Evolutionary conservation across 805 yeast genomes (phyloP).

Genomic region (Yueomyces sp.): DNA sequence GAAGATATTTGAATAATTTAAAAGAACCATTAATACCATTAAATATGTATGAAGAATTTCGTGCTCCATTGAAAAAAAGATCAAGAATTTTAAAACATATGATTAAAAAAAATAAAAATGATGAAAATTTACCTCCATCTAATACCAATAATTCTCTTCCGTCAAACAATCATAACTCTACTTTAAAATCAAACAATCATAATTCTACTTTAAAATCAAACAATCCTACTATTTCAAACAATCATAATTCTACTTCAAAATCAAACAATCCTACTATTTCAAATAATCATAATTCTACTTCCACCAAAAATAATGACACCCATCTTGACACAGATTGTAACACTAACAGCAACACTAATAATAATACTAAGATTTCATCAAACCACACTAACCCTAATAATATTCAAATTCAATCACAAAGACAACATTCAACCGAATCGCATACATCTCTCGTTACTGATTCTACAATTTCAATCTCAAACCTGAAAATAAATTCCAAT

Average conservation of each 20-base stretch:
- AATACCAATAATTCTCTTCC: not conserved
- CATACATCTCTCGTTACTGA: not conserved
- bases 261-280: not conserved
- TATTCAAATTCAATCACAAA: too few species aligned
- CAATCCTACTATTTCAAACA: not conserved
- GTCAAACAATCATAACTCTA: not conserved
- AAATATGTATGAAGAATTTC: slow-evolving; percentile 57
- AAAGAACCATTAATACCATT: slow-evolving; percentile 90
- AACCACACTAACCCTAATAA: not conserved
- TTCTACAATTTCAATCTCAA: not conserved
- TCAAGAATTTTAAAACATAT: slow-evolving; percentile 56
- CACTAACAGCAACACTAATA: not conserved
- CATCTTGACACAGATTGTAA: not conserved
- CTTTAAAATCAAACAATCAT: too few species aligned
- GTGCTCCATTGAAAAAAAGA: slow-evolving; percentile 59
- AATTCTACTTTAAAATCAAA: not conserved
- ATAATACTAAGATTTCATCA: not conserved
- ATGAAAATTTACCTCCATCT: not conserved
- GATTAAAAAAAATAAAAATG: slow-evolving; percentile 20
- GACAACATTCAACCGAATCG: not conserved
- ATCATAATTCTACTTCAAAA: not conserved
- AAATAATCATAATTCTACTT: not conserved
- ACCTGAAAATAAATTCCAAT: not conserved
- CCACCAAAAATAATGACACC: not conserved
- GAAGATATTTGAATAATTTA: slow-evolving; percentile 74